Conservation (phyloP, 106 monocot genomes). For the Dendrobium chrysotoxum region DNA sequence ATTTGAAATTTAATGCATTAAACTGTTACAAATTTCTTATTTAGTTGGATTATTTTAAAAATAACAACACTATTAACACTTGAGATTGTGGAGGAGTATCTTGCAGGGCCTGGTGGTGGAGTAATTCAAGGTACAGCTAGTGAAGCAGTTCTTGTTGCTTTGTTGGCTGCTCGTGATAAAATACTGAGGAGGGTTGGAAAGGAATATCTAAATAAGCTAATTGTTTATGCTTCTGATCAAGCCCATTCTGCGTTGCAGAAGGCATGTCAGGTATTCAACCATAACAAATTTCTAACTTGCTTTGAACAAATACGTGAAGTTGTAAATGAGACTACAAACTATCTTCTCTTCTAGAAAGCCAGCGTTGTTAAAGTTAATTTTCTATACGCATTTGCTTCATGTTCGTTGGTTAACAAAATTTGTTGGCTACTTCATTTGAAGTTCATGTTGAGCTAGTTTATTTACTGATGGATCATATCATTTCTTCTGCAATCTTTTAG, state of each 20-base stretch:
- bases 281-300: background rate
- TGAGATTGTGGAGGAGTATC: slow-evolving; percentile 4
- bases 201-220: slow-evolving; percentile 51
- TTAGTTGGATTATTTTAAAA: background rate
- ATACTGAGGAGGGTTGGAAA: slow-evolving; percentile 44
- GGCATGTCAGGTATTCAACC: slow-evolving; percentile 68
- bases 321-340: background rate
- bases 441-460: background rate
- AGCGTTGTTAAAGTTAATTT: background rate
- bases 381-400: background rate
- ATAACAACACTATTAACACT: background rate
- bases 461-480: background rate
- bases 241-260: slow-evolving; percentile 77
- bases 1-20: background rate
- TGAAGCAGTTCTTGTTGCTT: slow-evolving; percentile 72
- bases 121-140: slow-evolving; percentile 83
- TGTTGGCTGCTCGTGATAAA: slow-evolving; percentile 79
- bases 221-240: slow-evolving; percentile 93
- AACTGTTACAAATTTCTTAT: background rate
- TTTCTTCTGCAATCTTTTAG: background rate
- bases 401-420: background rate
- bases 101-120: slow-evolving; percentile 63
- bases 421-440: background rate
- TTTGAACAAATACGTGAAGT: background rate
- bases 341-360: background rate